phyloP scores from a whole-genome alignment of 306 rosid species.

The Casuarina glauca region DNA sequence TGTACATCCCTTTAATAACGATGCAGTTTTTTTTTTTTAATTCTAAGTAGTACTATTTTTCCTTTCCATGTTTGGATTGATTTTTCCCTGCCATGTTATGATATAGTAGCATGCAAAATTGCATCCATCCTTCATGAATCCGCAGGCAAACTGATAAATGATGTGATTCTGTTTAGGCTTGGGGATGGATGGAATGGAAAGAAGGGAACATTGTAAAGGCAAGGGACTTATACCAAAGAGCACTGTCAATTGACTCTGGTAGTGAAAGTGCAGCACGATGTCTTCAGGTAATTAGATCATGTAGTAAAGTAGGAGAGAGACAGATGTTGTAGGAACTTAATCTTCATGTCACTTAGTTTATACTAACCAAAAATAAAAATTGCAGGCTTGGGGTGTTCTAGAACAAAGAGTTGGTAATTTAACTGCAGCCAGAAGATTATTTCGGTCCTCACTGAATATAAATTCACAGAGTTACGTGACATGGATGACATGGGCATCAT shows the following conservation, averaged over 20 bases:
- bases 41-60: not conserved
- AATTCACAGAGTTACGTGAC: constrained; percentile 93
- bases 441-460: constrained; percentile 74
- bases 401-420: constrained; percentile 83
- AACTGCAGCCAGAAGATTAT: constrained; percentile 78
- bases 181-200: constrained; percentile 99
- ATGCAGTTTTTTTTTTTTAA: not conserved
- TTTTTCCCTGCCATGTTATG: not conserved
- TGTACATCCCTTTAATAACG: too few relatives aligned
- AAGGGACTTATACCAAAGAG: constrained; percentile 75
- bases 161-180: constrained; percentile 64
- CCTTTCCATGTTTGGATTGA: not conserved
- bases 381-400: constrained; percentile 98
- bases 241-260: constrained; percentile 54
- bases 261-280: constrained; percentile 94
- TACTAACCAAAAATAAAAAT: not conserved
- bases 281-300: constrained; percentile 67
- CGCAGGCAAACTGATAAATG: constrained; percentile 22
- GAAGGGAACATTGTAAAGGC: constrained; percentile 83
- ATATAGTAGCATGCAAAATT: not conserved
- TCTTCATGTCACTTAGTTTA: constrained; percentile 3
- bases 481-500: constrained; percentile 98
- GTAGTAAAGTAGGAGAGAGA: constrained; percentile 5
- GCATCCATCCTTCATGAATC: not conserved
- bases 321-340: constrained; percentile 18